A percentile compares a stretch with the other conserved stretches of the same genome.
Conservation (phyloP, 2,329 filamentous ascomycete genomes). For the Alternaria atra region DNA sequence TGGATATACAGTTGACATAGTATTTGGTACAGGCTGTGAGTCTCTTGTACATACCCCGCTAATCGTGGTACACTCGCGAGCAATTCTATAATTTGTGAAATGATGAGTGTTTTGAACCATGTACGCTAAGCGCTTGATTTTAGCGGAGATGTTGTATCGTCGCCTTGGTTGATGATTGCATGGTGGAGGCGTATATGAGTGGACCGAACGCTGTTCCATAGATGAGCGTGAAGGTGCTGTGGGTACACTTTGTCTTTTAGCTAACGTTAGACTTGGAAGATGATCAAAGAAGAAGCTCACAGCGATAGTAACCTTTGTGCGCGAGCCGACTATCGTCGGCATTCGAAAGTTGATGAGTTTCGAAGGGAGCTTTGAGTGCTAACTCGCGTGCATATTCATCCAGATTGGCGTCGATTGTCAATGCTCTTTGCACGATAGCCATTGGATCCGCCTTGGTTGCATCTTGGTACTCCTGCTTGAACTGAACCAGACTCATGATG, state of each 20-base stretch:
- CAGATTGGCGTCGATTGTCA: conserved; percentile 26
- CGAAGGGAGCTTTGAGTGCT: conserved; percentile 20
- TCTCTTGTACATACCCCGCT: conserved; percentile 24
- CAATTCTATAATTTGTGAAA: conserved; percentile 29
- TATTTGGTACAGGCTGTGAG: conserved; percentile 30
- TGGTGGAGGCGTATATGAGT: conserved; percentile 36
- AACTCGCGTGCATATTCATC: conserved; percentile 22
- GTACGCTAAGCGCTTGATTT: conserved; percentile 11
- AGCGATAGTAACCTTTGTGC: conserved; percentile 33
- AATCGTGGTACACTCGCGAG: conserved; percentile 38
- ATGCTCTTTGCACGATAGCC: conserved; percentile 21
- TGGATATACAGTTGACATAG: conserved; percentile 30
- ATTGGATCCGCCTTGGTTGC: conserved; percentile 1
- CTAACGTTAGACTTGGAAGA: background rate
- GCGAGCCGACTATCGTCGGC: conserved; percentile 18
- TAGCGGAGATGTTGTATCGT: background rate
- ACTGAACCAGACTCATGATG: conserved; percentile 25
- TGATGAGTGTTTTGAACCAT: conserved; percentile 22
- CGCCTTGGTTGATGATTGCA: conserved; percentile 30
- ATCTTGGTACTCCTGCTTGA: conserved; percentile 22
- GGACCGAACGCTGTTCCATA: conserved; percentile 39
- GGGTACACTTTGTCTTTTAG: conserved; percentile 21
- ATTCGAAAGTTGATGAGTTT: conserved; percentile 14
- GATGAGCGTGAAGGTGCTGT: conserved; percentile 30
- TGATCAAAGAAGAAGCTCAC: conserved; percentile 1